Base-by-base conservation (phyloP, 768 basidiomycete species). In the Lactarius quietus region DNA sequence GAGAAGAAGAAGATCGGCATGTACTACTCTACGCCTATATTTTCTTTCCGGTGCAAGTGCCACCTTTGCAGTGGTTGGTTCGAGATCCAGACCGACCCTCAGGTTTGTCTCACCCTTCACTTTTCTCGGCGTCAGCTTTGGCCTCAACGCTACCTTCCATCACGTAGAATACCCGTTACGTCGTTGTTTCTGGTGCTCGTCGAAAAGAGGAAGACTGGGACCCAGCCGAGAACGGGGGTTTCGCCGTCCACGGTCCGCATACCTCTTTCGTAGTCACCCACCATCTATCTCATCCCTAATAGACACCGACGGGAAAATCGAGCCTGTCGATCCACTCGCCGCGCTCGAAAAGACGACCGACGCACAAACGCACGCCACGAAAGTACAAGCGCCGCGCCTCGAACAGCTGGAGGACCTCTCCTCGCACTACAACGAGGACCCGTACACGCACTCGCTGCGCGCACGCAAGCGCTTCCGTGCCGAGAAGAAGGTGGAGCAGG, bases 41-140 rank as follows among this genome's bases (percentile, higher is more conserved):
- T 80, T 74, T 91, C 89, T 7, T 99, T 99, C 75, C 84, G 95
- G 54, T 98, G 97, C 78, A 99, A 99, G 83, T 99, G 96, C 73
- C 95, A 98, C 75, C 78, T 98, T 1, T 98, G 97, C 73, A 86
- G 87, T 68, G 88, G 88, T n/a, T 96, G 95, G 95, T 98, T 98
- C 69, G 95, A 97, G 78, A 95, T 99, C 59, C 85, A 95, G 69
- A 98, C 97, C 9, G 96, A 99, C 72, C 96, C 96, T 3, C 90
- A 98, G 88, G 95, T 92, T 69, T 58, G 79, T 65, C 35, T 12
- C 23, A 12, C 15, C 33, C 26, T 12, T 52, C 3, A 23, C 23
- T 18, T 55, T 28, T 18, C 26, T 17, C 18, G 6, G 17, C 39
- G 8, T n/a, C 12, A 17, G 0, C 43, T 26, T 12, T 29, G 14